Evolutionary conservation across 2,329 filamentous ascomycete genomes (phyloP).

Genomic region (Colletotrichum godetiae): DNA sequence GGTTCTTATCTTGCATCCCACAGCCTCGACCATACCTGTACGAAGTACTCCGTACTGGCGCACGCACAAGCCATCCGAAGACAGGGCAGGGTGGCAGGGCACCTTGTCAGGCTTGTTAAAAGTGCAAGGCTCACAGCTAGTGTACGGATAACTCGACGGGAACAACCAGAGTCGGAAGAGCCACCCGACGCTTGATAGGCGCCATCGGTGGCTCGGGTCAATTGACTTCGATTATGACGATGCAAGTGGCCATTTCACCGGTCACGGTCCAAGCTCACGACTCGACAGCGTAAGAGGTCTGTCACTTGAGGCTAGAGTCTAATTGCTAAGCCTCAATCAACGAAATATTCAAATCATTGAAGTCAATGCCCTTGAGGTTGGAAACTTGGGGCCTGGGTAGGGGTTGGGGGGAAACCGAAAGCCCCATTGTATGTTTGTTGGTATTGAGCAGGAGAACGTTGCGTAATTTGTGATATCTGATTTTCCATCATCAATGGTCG

Average conservation of each 20-base stretch:
- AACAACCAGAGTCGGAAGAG: background rate
- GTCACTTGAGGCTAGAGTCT: background rate
- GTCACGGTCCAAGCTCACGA: background rate
- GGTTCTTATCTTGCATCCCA: constrained; percentile 2
- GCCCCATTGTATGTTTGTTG: background rate
- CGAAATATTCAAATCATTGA: background rate
- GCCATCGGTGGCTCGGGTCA: background rate
- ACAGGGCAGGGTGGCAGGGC: background rate
- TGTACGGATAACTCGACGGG: too few relatives aligned
- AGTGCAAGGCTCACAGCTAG: background rate
- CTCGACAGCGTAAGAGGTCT: background rate
- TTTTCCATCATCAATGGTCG: background rate
- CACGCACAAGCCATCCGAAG: background rate
- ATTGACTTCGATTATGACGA: background rate
- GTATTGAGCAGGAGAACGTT: background rate
- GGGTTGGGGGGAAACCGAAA: too few relatives aligned
- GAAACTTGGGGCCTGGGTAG: too few relatives aligned
- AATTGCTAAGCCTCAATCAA: background rate
- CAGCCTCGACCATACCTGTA: background rate
- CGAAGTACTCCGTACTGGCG: background rate
- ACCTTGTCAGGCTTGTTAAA: background rate
- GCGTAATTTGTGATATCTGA: background rate
- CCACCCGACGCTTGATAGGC: background rate
- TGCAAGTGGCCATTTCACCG: background rate
- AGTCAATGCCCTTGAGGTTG: background rate